Base-by-base conservation (phyloP, 2,329 filamentous ascomycete species). In the Arthroderma sp. region DNA sequence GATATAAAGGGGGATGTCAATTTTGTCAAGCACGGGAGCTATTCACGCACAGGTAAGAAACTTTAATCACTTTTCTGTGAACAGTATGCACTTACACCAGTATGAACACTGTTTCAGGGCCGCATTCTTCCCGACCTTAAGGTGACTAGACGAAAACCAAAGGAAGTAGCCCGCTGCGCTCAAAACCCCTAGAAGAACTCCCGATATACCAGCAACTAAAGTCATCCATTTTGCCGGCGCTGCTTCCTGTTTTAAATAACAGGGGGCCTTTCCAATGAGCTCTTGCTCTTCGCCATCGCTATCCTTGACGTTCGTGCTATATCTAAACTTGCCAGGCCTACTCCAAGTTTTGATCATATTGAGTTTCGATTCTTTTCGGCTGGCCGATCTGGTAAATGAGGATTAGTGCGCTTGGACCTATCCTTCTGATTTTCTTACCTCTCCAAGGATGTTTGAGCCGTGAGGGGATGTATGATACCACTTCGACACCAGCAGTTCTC, bases 1-100 rank as follows among this genome's bases (percentile, higher is more conserved):
- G 4, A 41, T 36, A 22, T 46, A 40, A 15, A 44, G 44, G 10
- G 42, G 40, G 10, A 49, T 48, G 22, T 51, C 44, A 5, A 48
- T 39, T 4, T 47, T 33, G 37, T 51, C 47, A 11, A 51, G 42
- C 5, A 52, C 34, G 15, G 47, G 49, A 1, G 50, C 50, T 52
- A 38, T 29, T 10, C 15, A 22, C 15, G 15, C 15, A 22, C 15
- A 2, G 15, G 15, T 11, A 45, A 9, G 27, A 3, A 8, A 0
- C 15, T 22, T 22, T 22, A 22, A 22, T 22, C 15, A 22, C 15
- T 22, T 22, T 3, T 22, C 15, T 22, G 15, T 22, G 15, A 22
- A 22, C 15, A 22, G 15, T 22, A 22, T 22, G 36, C 29, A 40
- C 43, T 36, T 29, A 45, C 43, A 45, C 43, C 44, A 46, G 8